Conservation (phyloP, 2,329 filamentous ascomycete species). For the Colletotrichum siamense region DNA sequence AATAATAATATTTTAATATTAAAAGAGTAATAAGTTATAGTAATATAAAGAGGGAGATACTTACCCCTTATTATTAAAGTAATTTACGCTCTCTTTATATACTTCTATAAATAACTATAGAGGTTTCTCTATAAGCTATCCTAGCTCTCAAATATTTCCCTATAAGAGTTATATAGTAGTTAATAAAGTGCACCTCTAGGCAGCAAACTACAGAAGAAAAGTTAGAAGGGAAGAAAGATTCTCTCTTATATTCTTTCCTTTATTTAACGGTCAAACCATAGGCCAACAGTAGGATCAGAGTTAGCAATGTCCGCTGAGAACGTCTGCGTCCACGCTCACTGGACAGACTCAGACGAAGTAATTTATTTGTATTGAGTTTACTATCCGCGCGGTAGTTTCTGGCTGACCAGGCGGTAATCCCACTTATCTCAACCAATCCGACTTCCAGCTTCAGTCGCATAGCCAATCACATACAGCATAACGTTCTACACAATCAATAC, state of each 20-base stretch:
- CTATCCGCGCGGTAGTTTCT: neutral
- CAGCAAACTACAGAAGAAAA: no score
- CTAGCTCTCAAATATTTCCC: no score
- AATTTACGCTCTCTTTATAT: no score
- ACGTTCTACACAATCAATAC: neutral
- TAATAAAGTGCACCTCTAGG: no score
- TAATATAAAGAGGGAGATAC: no score
- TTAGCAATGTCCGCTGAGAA: neutral
- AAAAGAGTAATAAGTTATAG: no score
- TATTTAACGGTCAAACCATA: fast-evolving
- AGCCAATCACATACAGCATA: neutral
- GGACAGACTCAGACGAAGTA: neutral
- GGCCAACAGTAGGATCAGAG: neutral
- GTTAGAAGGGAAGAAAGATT: no score
- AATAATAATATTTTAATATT: no score
- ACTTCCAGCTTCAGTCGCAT: neutral
- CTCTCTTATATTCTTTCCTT: neutral
- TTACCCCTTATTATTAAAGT: no score
- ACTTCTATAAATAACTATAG: no score
- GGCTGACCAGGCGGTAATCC: neutral
- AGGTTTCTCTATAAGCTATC: no score
- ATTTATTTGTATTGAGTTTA: neutral
- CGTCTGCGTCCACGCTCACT: neutral
- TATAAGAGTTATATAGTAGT: no score
- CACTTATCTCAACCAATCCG: neutral